Percentiles rank a stretch among this genome's conserved stretches.
These are phyloP conservation scores for Cenchrus purpureus DNA, from an alignment of 176 grass and related monocot species.

Conservation along the genomic window DNA sequence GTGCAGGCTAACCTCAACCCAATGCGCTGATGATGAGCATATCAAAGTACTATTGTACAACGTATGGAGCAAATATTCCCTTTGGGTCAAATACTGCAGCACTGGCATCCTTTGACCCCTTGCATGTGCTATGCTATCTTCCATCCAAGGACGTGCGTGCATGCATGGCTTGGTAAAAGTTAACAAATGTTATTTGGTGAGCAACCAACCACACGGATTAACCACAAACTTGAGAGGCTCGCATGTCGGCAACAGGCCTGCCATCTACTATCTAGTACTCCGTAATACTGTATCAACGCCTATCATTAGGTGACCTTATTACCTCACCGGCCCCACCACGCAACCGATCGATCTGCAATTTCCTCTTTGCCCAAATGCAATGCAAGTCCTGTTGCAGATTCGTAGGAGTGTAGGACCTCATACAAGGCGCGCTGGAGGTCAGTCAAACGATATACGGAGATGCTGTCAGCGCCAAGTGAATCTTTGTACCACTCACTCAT, in stretches of 20 bases:
- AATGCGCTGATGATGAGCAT: no score
- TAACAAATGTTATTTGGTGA: not conserved
- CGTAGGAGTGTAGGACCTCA: not conserved
- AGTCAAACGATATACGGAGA: not conserved
- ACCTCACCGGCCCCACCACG: not conserved
- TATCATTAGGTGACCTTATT: no score
- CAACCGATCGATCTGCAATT: not conserved
- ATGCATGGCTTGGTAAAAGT: not conserved
- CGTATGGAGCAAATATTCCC: slow-evolving; percentile 33
- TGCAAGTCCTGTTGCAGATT: no score
- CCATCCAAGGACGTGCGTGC: no score
- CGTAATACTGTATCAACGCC: not conserved
- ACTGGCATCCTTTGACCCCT: slow-evolving; percentile 24
- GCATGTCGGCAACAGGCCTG: not conserved
- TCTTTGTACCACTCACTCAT: not conserved
- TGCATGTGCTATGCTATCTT: not conserved
- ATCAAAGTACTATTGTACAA: no score
- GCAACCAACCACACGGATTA: not conserved
- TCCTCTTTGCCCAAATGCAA: not conserved
- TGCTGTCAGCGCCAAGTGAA: slow-evolving; percentile 9
- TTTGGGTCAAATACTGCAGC: slow-evolving; percentile 13
- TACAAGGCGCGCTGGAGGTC: not conserved
- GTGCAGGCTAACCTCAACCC: slow-evolving; percentile 24
- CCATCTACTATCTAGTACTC: not conserved
- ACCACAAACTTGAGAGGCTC: not conserved